Base-by-base conservation (phyloP, 441 rosid genomes). In the Erodium texanum region DNA sequence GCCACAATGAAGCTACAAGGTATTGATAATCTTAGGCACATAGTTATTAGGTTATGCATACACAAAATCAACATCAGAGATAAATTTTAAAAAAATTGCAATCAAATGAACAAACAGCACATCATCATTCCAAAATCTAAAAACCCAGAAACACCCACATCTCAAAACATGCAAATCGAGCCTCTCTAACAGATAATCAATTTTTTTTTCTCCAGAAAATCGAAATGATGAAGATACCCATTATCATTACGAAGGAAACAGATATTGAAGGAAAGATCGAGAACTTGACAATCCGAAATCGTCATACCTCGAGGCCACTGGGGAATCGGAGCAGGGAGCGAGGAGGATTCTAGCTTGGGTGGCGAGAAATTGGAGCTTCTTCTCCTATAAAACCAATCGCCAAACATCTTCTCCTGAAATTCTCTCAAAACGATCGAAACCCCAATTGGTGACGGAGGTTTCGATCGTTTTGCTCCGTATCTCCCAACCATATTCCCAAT, bases 281-380 rank as follows among this genome's bases (percentile, higher is more conserved):
- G 27, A 23, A 45, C 24, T 24, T 3, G 27, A 45, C n/a, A 56
- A 54, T 48, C 8, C 16, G 27, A 56, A 24, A 34, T 7, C 15
- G 58, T 22, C 24, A 16, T 74, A 89, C 97, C 93, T 64, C 73
- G 77, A 68, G 93, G 89, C 90, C 96, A 89, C 22, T 74, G 71
- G 62, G 96, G 89, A 38, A 85, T 80, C 14, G 90, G 75, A 58
- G 86, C 70, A 10, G 88, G 92, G 61, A 91, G 88, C 64, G 83
- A 83, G 80, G 75, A 85, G 61, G 82, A 29, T 66, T 77, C 75
- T 11, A 82, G 85, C 74, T 79, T 74, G 5, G 74, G 41, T 61
- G 81, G 83, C 59, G 73, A 62, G 22, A 66, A 50, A 45, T 77
- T 12, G 52, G 52, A 14, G 52, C 3, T 4, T 43, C 0, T 14